Conservation (phyloP, 2,329 filamentous ascomycete species). For the Fusarium siculi region DNA sequence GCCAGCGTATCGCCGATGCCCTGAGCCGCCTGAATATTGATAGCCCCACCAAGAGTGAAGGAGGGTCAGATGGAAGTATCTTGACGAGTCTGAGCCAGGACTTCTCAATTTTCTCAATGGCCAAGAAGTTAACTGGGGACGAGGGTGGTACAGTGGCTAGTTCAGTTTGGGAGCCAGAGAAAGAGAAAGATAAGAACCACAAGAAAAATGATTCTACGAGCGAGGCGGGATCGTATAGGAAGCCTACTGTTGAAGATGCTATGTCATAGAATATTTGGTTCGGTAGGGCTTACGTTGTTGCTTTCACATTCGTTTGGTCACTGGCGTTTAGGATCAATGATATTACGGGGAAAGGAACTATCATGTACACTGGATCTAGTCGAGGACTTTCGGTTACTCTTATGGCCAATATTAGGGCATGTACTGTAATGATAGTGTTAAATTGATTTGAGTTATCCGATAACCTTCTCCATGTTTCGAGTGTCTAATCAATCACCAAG, state of each 20-base stretch:
- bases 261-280: background rate
- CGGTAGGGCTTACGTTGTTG: background rate
- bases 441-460: constrained; percentile 11
- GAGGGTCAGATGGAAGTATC: constrained; percentile 27
- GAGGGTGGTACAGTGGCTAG: constrained; percentile 39
- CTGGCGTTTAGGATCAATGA: constrained; percentile 23
- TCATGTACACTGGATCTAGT: constrained; percentile 6
- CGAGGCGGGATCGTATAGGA: constrained; percentile 38
- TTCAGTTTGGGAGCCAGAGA: constrained; percentile 34
- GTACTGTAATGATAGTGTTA: constrained; percentile 15
- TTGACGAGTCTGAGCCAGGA: constrained; percentile 37
- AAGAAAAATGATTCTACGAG: constrained; percentile 22
- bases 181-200: background rate
- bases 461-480: background rate
- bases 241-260: constrained; percentile 40
- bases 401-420: background rate
- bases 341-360: constrained; percentile 5
- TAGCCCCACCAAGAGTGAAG: constrained; percentile 20
- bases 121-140: constrained; percentile 34
- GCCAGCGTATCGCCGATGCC: constrained; percentile 36
- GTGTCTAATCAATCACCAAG: background rate
- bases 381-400: background rate
- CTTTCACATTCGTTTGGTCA: constrained; percentile 4
- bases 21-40: constrained; percentile 33
- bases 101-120: constrained; percentile 40